Evolutionary conservation across 768 basidiomycete genomes (phyloP).

Genomic region (Hygrophoropsis aurantiaca): DNA sequence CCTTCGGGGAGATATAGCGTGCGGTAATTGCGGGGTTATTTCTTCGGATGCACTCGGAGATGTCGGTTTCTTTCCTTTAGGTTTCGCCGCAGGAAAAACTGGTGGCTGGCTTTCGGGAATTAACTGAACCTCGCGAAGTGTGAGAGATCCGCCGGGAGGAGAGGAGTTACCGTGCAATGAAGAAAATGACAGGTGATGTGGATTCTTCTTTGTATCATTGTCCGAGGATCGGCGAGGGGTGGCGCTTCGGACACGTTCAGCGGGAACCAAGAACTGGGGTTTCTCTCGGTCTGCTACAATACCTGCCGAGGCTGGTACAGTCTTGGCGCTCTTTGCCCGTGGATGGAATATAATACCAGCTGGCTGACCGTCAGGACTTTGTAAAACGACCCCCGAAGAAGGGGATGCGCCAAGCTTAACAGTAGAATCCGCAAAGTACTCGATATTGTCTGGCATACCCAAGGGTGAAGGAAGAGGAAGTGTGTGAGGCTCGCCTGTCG

Average conservation of each 20-base stretch:
- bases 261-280: constrained; percentile 32
- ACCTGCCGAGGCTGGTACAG: constrained; percentile 33
- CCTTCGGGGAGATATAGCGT: constrained; percentile 21
- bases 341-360: constrained; percentile 98
- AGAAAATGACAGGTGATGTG: constrained; percentile 27
- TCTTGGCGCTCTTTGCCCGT: constrained; percentile 40
- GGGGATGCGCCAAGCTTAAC: constrained; percentile 72
- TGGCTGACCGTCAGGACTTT: constrained; percentile 90
- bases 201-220: constrained; percentile 25
- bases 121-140: constrained; percentile 24
- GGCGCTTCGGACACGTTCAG: constrained; percentile 26
- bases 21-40: constrained; percentile 4
- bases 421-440: constrained; percentile 62
- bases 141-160: constrained; percentile 8
- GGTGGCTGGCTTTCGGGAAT: constrained; percentile 13
- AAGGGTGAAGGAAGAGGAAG: constrained; percentile 68
- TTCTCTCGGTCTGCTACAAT: constrained; percentile 48
- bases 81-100: constrained; percentile 11
- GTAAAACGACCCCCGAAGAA: constrained; percentile 85
- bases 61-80: constrained; percentile 25
- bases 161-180: constrained; percentile 21
- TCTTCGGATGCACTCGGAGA: constrained; percentile 30
- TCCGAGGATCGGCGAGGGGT: constrained; percentile 24
- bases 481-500: constrained; percentile 34
- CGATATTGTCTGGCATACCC: constrained; percentile 66